Evolutionary conservation across 1,284 basidiomycete genomes (phyloP).

Genomic region (Ceratobasidium sp.): DNA sequence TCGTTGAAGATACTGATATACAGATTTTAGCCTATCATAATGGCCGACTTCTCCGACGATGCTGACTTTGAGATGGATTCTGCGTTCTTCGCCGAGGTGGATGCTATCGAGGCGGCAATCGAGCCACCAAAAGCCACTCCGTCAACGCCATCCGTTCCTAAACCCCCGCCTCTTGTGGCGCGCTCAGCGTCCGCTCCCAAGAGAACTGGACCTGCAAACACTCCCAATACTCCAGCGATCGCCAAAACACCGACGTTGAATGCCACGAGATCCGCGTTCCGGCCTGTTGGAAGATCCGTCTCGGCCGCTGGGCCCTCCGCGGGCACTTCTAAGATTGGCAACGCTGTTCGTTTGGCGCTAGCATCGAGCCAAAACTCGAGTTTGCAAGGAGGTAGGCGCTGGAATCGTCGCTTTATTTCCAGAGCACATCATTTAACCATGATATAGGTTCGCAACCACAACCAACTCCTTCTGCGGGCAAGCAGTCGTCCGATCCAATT

Average conservation of each 20-base stretch:
- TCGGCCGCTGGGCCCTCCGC: slow-evolving; percentile 15
- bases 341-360: slow-evolving; percentile 34
- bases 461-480: not conserved
- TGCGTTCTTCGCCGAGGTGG: slow-evolving; percentile 36
- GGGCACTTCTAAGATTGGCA: slow-evolving; percentile 17
- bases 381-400: slow-evolving; percentile 7
- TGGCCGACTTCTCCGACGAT: slow-evolving; percentile 40
- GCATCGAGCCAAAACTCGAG: slow-evolving; percentile 23
- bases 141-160: not conserved
- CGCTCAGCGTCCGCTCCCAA: slow-evolving; percentile 9
- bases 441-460: slow-evolving; percentile 21
- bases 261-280: slow-evolving; percentile 21
- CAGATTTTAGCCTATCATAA: not conserved
- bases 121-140: slow-evolving; percentile 23
- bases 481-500: slow-evolving; percentile 28
- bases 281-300: slow-evolving; percentile 29
- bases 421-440: not conserved
- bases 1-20: not conserved
- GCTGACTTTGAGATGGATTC: slow-evolving; percentile 42
- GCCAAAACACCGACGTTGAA: slow-evolving; percentile 14
- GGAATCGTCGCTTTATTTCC: not conserved
- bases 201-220: not conserved
- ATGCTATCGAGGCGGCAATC: slow-evolving; percentile 41
- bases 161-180: not conserved
- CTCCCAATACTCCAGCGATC: not conserved